Base-by-base conservation (phyloP, 2,329 filamentous ascomycete species). In the Diaporthe eres region DNA sequence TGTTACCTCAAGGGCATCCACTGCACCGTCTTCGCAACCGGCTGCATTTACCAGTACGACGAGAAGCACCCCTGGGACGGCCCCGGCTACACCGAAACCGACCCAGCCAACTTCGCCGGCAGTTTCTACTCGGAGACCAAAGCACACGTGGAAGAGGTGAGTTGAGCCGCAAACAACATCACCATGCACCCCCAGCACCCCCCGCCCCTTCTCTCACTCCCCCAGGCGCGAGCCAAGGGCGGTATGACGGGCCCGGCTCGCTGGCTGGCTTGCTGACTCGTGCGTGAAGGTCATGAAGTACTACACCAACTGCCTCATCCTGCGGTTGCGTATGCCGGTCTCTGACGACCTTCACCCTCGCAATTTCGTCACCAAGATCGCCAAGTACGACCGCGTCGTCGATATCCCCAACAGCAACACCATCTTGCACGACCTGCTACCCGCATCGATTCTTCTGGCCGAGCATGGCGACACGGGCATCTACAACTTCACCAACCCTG, bases 401-500 rank as follows among this genome's bases (percentile, higher is more conserved):
- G 88, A 93, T 81, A 90, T 94, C 67, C 91, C 91, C 77, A 93
- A 94, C 84, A 92, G 90, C 83, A 92, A 93, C 85, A 92, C 90
- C 60, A 90, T 94, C 79, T 87, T 94, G 60, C 87, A 89, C 77
- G 90, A 93, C 80, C 88, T 94, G 65, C 86, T 94, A 28, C 92
- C 92, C 15, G 88, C 88, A 17, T 88, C 90, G 2, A 86, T 93
- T 77, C 81, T 91, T 61, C 84, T 93, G 78, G 89, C 91, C 39
- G 89, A 92, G 82, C 87, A 92, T 83, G 84, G 85, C 55, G 91
- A 93, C 57, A 90, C 88, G 1, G 92, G 92, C 25, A 85, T 94
- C 78, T 93, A 91, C 84, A 94, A 94, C 85, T 93, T 93, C 82
- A 93, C 91, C 76, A 94, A 93, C 84, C 92, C 92, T 0, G 92